Percentiles rank a stretch among this genome's conserved stretches.
phyloP scores from a whole-genome alignment of 2,329 filamentous ascomycete genomes.

The Zymoseptoria tritici region DNA sequence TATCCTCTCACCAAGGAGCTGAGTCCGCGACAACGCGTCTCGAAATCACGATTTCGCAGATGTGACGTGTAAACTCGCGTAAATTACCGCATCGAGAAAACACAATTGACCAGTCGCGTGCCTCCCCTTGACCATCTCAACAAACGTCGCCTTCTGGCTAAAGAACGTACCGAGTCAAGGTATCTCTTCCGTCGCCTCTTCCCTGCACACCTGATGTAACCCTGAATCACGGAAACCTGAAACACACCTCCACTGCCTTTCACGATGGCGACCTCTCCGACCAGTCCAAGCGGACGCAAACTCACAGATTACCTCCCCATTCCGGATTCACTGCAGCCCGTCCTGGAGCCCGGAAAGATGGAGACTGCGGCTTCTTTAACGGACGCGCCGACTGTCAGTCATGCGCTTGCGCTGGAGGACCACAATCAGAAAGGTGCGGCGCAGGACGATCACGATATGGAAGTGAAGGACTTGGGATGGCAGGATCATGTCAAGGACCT shows the following conservation, averaged over 20 bases:
- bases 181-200: neutral
- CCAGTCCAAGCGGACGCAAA: neutral
- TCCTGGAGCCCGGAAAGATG: constrained; percentile 27
- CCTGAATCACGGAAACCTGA: neutral
- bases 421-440: constrained; percentile 42
- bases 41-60: neutral
- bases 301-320: constrained; percentile 28
- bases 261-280: constrained; percentile 1
- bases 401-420: constrained; percentile 40
- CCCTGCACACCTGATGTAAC: neutral
- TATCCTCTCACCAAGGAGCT: neutral
- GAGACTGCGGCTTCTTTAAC: constrained; percentile 28
- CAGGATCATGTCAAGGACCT: constrained; percentile 53
- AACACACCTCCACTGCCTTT: neutral
- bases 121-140: neutral
- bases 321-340: constrained; percentile 24
- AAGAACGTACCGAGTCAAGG: neutral
- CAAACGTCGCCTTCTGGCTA: neutral
- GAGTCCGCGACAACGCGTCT: neutral
- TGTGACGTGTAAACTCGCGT: neutral
- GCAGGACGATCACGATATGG: constrained; percentile 38
- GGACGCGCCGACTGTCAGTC: constrained; percentile 40
- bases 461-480: constrained; percentile 64
- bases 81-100: neutral
- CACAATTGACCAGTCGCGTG: neutral